phyloP scores from a whole-genome alignment of 768 basidiomycete species.

The Lentinula detonsa region DNA sequence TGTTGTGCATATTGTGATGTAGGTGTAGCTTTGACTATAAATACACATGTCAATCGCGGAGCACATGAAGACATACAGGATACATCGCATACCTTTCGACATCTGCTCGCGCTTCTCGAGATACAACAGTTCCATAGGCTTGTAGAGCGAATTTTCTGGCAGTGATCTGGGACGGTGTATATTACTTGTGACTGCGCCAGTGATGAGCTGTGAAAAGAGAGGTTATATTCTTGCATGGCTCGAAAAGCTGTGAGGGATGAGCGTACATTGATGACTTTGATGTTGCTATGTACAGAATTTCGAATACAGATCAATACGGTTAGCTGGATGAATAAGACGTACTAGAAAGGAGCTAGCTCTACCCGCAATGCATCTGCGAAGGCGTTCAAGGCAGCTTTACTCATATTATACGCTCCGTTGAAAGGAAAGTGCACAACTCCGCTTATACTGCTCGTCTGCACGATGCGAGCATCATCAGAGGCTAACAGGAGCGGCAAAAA shows the following conservation, averaged over 20 bases:
- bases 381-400: constrained; percentile 26
- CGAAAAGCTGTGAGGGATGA: not conserved
- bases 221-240: not conserved
- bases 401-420: constrained; percentile 20
- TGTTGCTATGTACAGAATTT: not conserved
- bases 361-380: constrained; percentile 24
- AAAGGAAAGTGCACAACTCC: constrained; percentile 23
- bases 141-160: constrained; percentile 14
- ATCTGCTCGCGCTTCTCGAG: constrained; percentile 4
- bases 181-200: constrained; percentile 16
- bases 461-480: constrained; percentile 19
- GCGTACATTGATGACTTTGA: not conserved
- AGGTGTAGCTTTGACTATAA: constrained; percentile 12
- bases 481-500: constrained; percentile 22
- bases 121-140: constrained; percentile 13
- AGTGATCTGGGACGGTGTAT: constrained; percentile 2
- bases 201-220: constrained; percentile 9
- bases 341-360: constrained; percentile 28
- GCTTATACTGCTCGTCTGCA: constrained; percentile 22
- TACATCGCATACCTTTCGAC: constrained; percentile 9
- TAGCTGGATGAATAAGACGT: not conserved
- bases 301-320: not conserved
- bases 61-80: not conserved
- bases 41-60: not conserved
- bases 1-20: constrained; percentile 10